These are phyloP conservation scores for Xylaria arbuscula DNA, from an alignment of 2,329 filamentous ascomycete genomes.

Conservation along the genomic window DNA sequence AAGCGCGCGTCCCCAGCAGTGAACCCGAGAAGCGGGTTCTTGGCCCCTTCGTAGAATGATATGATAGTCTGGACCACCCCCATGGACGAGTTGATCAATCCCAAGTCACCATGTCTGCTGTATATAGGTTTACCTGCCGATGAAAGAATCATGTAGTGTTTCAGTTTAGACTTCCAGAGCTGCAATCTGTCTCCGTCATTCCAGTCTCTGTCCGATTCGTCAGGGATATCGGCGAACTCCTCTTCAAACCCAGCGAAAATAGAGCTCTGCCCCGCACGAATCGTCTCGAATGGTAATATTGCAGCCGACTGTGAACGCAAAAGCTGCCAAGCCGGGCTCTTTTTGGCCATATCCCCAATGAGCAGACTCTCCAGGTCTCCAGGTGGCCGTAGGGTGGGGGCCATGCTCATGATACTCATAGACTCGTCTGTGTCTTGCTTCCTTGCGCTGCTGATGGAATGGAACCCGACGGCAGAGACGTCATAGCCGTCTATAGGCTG, in stretches of 20 bases:
- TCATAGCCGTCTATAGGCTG: slow-evolving; percentile 46
- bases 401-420: slow-evolving; percentile 74
- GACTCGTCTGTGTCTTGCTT: slow-evolving; percentile 68
- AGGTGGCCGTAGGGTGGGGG: slow-evolving; percentile 69
- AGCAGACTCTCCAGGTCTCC: slow-evolving; percentile 86
- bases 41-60: slow-evolving; percentile 88
- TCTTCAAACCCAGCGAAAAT: slow-evolving; percentile 74
- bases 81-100: slow-evolving; percentile 91
- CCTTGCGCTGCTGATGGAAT: slow-evolving; percentile 42
- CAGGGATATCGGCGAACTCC: slow-evolving; percentile 82
- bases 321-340: slow-evolving; percentile 75
- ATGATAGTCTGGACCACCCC: slow-evolving; percentile 97
- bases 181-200: slow-evolving; percentile 70
- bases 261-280: slow-evolving; percentile 56
- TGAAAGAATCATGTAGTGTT: slow-evolving; percentile 96
- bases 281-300: slow-evolving; percentile 69
- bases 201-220: slow-evolving; percentile 57
- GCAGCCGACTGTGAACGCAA: slow-evolving; percentile 71
- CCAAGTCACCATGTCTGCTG: slow-evolving; percentile 91
- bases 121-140: slow-evolving; percentile 97
- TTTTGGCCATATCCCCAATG: slow-evolving; percentile 73
- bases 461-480: slow-evolving; percentile 41
- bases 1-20: slow-evolving; percentile 89
- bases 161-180: slow-evolving; percentile 90
- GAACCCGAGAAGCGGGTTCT: slow-evolving; percentile 83